Percentiles rank a stretch among this genome's conserved stretches.
Conservation (phyloP, 768 basidiomycete species). For the Amanita pallidorosea region DNA sequence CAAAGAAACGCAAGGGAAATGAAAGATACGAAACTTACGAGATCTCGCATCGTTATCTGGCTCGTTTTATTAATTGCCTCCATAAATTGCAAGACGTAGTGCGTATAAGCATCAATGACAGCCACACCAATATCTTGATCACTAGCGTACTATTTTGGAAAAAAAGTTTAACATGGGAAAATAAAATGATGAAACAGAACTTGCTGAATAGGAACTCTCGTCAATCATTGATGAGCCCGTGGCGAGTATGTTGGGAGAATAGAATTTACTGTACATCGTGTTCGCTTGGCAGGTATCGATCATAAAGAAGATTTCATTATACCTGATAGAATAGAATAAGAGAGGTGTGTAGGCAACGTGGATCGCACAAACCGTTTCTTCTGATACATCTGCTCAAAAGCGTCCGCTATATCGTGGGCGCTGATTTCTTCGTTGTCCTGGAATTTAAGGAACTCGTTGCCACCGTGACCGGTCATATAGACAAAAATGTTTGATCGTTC, state of each 20-base stretch:
- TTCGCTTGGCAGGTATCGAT: constrained; percentile 98
- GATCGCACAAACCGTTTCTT: constrained; percentile 59
- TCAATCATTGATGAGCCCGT: constrained; percentile 78
- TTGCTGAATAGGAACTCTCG: constrained; percentile 89
- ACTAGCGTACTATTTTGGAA: constrained; percentile 64
- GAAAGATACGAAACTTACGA: constrained; percentile 39
- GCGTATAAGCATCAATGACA: constrained; percentile 92
- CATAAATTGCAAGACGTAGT: constrained; percentile 84
- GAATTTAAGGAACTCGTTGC: constrained; percentile 97
- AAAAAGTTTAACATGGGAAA: background rate
- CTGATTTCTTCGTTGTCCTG: constrained; percentile 98
- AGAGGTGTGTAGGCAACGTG: background rate
- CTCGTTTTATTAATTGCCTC: constrained; percentile 91
- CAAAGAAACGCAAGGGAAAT: background rate
- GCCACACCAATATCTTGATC: constrained; percentile 93
- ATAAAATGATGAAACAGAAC: constrained; percentile 13
- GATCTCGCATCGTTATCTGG: constrained; percentile 65
- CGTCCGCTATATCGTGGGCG: constrained; percentile 95
- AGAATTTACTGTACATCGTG: constrained; percentile 88
- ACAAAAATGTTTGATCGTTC: constrained; percentile 89
- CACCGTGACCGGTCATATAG: constrained; percentile 98
- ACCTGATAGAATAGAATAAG: constrained; percentile 28
- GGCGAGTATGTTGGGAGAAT: constrained; percentile 87
- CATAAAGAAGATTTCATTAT: constrained; percentile 97
- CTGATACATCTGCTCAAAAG: constrained; percentile 97